Evolutionary conservation across 1,284 basidiomycete genomes (phyloP).

Genomic region (Inonotus obliquus): DNA sequence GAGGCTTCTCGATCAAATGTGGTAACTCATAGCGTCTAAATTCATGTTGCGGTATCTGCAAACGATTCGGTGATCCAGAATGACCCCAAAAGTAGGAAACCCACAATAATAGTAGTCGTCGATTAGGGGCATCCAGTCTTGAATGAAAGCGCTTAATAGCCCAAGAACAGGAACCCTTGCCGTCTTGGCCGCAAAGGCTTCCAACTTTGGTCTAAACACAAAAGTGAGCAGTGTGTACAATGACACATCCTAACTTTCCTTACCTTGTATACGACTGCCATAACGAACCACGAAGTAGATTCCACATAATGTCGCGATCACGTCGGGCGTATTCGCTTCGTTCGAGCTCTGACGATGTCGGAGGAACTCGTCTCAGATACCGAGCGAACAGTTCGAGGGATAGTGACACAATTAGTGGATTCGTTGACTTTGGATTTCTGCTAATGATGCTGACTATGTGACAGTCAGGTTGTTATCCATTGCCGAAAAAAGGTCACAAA

Average conservation of each 20-base stretch:
- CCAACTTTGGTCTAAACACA: slow-evolving; percentile 64
- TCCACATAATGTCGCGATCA: slow-evolving; percentile 80
- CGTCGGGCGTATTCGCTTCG: slow-evolving; percentile 77
- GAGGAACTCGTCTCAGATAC: slow-evolving; percentile 59
- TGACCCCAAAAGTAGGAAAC: slow-evolving; percentile 30
- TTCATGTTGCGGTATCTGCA: slow-evolving; percentile 37
- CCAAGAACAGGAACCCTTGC: slow-evolving; percentile 69
- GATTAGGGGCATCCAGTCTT: slow-evolving; percentile 90
- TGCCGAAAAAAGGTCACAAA: slow-evolving; percentile 28
- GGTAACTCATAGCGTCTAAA: neutral
- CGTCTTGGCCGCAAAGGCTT: slow-evolving; percentile 54
- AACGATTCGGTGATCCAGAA: neutral
- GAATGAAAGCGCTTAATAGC: slow-evolving; percentile 70
- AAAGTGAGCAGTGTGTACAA: slow-evolving; percentile 9
- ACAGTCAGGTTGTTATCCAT: slow-evolving; percentile 8
- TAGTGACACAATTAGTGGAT: slow-evolving; percentile 54
- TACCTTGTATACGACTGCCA: slow-evolving; percentile 85
- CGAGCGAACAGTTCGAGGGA: slow-evolving; percentile 62
- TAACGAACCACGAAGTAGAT: slow-evolving; percentile 82
- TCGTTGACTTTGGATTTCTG: slow-evolving; percentile 33
- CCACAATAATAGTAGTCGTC: slow-evolving; percentile 95
- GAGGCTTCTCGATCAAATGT: neutral
- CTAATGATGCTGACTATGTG: slow-evolving; percentile 29
- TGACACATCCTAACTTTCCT: slow-evolving; percentile 25
- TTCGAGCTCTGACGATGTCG: slow-evolving; percentile 59